Percentiles rank a stretch among this genome's conserved stretches.
phyloP scores from a whole-genome alignment of 345 rosid genomes.

The Salix viminalis region DNA sequence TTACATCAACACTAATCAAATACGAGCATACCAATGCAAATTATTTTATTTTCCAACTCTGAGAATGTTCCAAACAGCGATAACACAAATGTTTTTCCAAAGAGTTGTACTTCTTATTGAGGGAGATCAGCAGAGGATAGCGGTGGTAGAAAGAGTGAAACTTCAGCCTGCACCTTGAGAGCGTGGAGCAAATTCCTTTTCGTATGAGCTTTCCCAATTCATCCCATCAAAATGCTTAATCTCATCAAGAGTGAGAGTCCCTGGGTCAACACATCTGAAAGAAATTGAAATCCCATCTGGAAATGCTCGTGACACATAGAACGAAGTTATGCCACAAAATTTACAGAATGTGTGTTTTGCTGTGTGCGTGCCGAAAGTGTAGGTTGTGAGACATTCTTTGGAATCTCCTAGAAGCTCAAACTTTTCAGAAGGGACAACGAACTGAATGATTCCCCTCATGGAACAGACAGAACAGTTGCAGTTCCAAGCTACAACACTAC shows the following conservation, averaged over 20 bases:
- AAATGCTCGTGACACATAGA: conserved; percentile 51
- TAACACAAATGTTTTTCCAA: background rate
- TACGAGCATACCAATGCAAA: too few species aligned
- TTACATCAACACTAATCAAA: too few species aligned
- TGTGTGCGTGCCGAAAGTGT: conserved; percentile 69
- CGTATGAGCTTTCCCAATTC: conserved; percentile 63
- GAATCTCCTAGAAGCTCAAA: conserved; percentile 71
- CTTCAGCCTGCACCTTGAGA: conserved; percentile 22
- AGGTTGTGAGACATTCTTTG: conserved; percentile 56
- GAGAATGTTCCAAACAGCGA: too few species aligned
- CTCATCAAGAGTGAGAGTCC: conserved; percentile 60
- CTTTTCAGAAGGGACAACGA: conserved; percentile 52
- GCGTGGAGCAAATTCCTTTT: conserved; percentile 38
- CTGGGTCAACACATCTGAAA: conserved; percentile 53
- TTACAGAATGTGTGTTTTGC: conserved; percentile 88
- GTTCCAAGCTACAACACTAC: conserved; percentile 53
- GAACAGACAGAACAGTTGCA: conserved; percentile 78
- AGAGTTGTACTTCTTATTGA: background rate
- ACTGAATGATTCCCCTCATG: conserved; percentile 63
- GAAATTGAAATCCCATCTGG: conserved; percentile 73
- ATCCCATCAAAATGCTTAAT: conserved; percentile 53
- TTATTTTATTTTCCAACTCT: too few species aligned
- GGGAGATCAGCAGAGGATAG: background rate
- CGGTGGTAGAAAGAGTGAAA: background rate
- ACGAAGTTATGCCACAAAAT: conserved; percentile 78